Percentiles rank a stretch among this genome's conserved stretches.
Evolutionary conservation across 768 basidiomycete species (phyloP).

Genomic region (Lactarius psammicola): DNA sequence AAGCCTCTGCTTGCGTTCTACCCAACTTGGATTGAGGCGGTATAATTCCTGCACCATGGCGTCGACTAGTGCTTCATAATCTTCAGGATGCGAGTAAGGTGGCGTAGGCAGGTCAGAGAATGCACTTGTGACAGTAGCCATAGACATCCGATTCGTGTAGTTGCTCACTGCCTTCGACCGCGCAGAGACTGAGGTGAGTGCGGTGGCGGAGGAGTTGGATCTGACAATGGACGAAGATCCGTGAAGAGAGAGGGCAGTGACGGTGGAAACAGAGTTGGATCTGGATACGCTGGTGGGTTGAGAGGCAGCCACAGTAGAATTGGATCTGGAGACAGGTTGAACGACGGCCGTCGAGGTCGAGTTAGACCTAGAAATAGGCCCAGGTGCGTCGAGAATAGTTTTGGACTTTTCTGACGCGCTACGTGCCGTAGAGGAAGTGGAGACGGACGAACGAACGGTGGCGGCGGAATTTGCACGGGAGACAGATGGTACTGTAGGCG

Average conservation of each 20-base stretch:
- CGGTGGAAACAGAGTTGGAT: slow-evolving; percentile 12
- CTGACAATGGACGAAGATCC: slow-evolving; percentile 16
- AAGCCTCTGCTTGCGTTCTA: slow-evolving; percentile 26
- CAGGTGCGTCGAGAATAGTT: slow-evolving; percentile 10
- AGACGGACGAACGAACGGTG: slow-evolving; percentile 16
- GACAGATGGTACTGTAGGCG: slow-evolving; percentile 6
- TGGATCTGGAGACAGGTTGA: slow-evolving; percentile 18
- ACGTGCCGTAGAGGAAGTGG: background rate
- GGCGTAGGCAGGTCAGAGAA: slow-evolving; percentile 17
- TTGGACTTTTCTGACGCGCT: background rate
- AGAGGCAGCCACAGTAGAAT: slow-evolving; percentile 9
- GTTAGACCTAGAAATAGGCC: slow-evolving; percentile 7
- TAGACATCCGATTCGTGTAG: slow-evolving; percentile 17
- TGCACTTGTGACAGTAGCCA: slow-evolving; percentile 14
- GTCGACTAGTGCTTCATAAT: slow-evolving; percentile 25
- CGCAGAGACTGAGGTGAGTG: slow-evolving; percentile 7
- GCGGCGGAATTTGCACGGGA: slow-evolving; percentile 22
- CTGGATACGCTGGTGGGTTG: slow-evolving; percentile 10
- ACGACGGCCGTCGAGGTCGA: background rate
- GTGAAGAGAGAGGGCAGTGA: slow-evolving; percentile 25
- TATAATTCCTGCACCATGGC: slow-evolving; percentile 29
- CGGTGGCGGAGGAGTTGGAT: slow-evolving; percentile 15
- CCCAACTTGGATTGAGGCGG: slow-evolving; percentile 27
- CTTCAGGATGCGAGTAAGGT: slow-evolving; percentile 20
- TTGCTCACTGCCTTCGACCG: slow-evolving; percentile 21